A percentile compares a stretch with the other conserved stretches of the same genome.
Conservation (phyloP, 2,329 filamentous ascomycete species). For the Fusarium camptoceras region DNA sequence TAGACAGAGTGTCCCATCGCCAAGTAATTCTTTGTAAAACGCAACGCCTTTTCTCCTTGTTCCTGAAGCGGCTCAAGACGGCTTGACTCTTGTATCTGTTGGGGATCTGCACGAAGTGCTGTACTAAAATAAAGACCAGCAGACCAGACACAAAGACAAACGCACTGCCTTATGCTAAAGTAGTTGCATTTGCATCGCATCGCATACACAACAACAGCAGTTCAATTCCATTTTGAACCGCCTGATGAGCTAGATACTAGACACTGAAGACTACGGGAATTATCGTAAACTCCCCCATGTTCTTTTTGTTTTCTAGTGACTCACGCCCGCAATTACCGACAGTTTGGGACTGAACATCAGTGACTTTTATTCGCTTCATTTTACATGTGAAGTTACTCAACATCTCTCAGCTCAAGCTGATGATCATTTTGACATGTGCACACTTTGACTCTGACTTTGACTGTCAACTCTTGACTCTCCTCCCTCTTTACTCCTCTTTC, state of each 20-base stretch:
- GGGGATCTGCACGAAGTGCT: neutral
- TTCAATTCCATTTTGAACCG: constrained; percentile 2
- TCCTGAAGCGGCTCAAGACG: constrained; percentile 13
- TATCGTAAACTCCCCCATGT: constrained; percentile 21
- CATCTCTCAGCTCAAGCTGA: neutral
- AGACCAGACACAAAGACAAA: constrained; percentile 2
- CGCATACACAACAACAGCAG: neutral
- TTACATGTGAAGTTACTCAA: constrained; percentile 3
- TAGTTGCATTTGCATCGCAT: constrained; percentile 1
- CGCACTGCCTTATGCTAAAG: constrained; percentile 17
- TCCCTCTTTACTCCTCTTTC: neutral
- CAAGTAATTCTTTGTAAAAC: neutral
- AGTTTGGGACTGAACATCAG: constrained; percentile 4
- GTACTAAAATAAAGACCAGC: neutral
- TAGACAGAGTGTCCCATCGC: neutral
- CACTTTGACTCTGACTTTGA: neutral
- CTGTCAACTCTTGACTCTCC: neutral
- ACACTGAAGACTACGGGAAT: constrained; percentile 20
- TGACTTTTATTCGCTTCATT: neutral
- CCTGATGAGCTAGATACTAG: neutral
- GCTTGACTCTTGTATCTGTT: neutral
- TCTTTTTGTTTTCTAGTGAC: constrained; percentile 16
- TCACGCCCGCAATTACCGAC: constrained; percentile 1
- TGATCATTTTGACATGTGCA: constrained; percentile 24
- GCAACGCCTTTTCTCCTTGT: neutral